Evolutionary conservation across 192 early-diverging fungal genomes (phyloP).

Genomic region (Kappamyces sp.): DNA sequence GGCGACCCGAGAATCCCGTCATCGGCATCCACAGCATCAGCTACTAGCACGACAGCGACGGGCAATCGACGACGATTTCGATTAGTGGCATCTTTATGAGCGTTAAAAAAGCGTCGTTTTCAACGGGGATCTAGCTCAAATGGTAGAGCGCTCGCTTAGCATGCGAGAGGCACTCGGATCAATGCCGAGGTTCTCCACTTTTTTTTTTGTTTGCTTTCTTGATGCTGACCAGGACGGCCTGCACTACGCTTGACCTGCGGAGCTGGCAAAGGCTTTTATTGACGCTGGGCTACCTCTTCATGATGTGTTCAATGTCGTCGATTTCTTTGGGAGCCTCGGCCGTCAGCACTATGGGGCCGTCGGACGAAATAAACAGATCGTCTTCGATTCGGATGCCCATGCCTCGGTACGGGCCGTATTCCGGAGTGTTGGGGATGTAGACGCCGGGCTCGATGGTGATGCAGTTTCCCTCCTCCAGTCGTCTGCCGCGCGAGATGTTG

Average conservation of each 20-base stretch:
- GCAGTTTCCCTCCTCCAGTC: constrained; percentile 75
- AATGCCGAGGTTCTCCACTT: constrained; percentile 50
- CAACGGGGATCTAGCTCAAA: constrained; percentile 55
- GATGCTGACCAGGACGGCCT: too few relatives aligned
- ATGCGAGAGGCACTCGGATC: constrained; percentile 56
- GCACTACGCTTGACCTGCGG: too few relatives aligned
- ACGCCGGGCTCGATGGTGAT: constrained; percentile 94
- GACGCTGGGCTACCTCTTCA: constrained; percentile 5
- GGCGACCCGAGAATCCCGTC: too few relatives aligned
- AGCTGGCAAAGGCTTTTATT: too few relatives aligned
- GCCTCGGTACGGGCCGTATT: constrained; percentile 77
- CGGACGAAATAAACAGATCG: constrained; percentile 72
- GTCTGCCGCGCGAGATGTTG: constrained; percentile 63
- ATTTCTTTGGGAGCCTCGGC: constrained; percentile 77
- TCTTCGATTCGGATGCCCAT: constrained; percentile 96
- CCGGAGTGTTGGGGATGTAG: constrained; percentile 69
- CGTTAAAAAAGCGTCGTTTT: too few relatives aligned
- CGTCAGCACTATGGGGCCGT: constrained; percentile 63
- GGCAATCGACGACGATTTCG: too few relatives aligned
- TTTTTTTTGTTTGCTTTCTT: too few relatives aligned
- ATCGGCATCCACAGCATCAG: too few relatives aligned
- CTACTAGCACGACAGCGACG: too few relatives aligned
- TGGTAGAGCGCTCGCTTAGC: constrained; percentile 59
- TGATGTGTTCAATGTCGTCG: constrained; percentile 52
- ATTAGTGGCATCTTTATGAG: too few relatives aligned